Base-by-base conservation (phyloP, 1,284 basidiomycete species). In the Malassezia sp. region DNA sequence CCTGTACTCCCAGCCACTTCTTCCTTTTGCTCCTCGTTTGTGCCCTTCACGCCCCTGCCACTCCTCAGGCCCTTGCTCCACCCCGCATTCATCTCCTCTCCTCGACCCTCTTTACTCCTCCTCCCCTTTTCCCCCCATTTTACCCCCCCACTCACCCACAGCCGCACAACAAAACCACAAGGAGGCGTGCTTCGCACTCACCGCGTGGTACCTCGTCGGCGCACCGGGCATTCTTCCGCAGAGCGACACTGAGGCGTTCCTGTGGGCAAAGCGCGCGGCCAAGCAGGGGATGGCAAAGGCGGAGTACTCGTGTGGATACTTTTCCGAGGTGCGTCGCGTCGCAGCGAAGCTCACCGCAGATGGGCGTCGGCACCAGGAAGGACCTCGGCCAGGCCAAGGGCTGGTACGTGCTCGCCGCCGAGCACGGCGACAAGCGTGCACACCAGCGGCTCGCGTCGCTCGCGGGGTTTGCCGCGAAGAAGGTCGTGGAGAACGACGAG, bases 151-250 rank as follows among this genome's bases (percentile, higher is more conserved):
- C n/a, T n/a, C n/a, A n/a, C n/a, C n/a, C n/a, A n/a, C n/a, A n/a
- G n/a, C 52, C 20, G 93, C 91, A 2, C 91, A 96, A 71, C 90
- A 96, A 74, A 82, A 82, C 61, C 93, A 97, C 70, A 82, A 84
- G 15, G 91, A 97, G 66, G 89, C 91, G 0, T 96, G 90, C 72
- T 97, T 97, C 69, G 91, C 91, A 2, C 77, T 97, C 27, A 96
- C 91, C 9, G 90, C 91, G 8, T 97, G 91, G 91, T 97, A 97
- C 69, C 82, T 97, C 54, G 91, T 97, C 52, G 93, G 93, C 42
- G 95, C 90, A 5, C 87, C 90, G 0, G 91, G 91, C 35, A 89
- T 97, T 7, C 77, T 97, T 23, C 91, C 91, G 1, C 93, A 97
- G 70, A 93, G 87, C 0, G 91, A 97, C 68, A 96, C 91, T 0